phyloP scores from a whole-genome alignment of 345 rosid genomes.

The Dovyalis caffra region DNA sequence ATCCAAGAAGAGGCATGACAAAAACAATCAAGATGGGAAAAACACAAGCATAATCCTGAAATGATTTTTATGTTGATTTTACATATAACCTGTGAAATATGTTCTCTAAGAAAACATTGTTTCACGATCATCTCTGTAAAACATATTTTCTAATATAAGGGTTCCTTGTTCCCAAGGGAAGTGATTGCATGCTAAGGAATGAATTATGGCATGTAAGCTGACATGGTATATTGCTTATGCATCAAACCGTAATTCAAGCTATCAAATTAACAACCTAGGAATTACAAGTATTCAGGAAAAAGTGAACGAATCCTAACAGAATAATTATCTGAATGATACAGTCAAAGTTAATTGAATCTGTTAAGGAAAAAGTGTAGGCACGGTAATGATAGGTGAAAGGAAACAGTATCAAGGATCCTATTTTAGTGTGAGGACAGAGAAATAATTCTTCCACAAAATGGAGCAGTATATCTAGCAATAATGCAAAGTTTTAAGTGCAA shows the following conservation, averaged over 20 bases:
- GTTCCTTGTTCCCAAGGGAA: neutral
- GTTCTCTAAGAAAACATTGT: neutral
- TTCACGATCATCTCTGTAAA: neutral
- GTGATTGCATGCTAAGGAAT: neutral
- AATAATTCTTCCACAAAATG: neutral
- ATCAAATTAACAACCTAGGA: neutral
- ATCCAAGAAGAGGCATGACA: conserved; percentile 7
- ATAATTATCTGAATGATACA: neutral
- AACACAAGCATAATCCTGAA: neutral
- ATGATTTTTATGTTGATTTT: neutral
- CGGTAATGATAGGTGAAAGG: neutral
- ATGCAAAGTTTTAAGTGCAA: neutral
- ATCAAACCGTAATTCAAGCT: neutral
- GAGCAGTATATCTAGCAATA: neutral
- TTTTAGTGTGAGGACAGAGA: neutral
- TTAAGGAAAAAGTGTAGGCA: neutral
- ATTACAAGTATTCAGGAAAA: too few relatives aligned
- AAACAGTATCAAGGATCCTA: neutral
- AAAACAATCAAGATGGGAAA: neutral
- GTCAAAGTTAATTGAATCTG: too few relatives aligned
- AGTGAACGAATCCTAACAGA: neutral
- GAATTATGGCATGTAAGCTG: neutral
- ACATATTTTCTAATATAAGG: neutral
- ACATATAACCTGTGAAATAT: neutral
- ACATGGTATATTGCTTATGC: neutral